These are phyloP conservation scores for Wallacemonas sp. DNA, from an alignment of 208 protist genomes.

Conservation along the genomic window DNA sequence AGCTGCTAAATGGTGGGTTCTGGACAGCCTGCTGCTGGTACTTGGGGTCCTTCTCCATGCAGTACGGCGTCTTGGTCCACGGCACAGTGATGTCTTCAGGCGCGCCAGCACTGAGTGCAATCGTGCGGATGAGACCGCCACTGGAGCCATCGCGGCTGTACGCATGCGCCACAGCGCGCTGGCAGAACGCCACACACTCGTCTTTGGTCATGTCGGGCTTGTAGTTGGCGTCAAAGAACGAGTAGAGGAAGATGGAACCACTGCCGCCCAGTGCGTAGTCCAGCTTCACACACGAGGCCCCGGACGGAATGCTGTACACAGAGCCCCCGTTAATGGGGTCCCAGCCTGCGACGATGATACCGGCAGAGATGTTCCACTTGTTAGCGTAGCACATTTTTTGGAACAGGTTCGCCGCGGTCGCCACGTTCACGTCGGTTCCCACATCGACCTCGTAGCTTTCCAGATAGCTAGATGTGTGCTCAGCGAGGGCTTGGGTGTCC, in stretches of 20 bases:
- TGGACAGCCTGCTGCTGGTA: constrained; percentile 62
- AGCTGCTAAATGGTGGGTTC: constrained; percentile 79
- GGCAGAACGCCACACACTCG: constrained; percentile 95
- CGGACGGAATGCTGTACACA: constrained; percentile 97
- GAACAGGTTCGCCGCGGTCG: constrained; percentile 96
- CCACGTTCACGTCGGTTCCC: constrained; percentile 86
- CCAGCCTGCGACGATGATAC: constrained; percentile 98
- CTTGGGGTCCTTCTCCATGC: constrained; percentile 89
- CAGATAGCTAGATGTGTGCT: constrained; percentile 93
- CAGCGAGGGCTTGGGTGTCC: constrained; percentile 97
- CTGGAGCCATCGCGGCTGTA: constrained; percentile 98
- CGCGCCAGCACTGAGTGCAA: constrained; percentile 79
- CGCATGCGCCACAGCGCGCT: constrained; percentile 95
- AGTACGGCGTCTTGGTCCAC: constrained; percentile 86
- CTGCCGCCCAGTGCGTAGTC: constrained; percentile 95
- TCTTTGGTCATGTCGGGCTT: constrained; percentile 96
- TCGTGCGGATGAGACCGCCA: constrained; percentile 96
- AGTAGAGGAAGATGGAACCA: constrained; percentile 98
- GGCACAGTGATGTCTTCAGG: constrained; percentile 83
- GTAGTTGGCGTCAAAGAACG: constrained; percentile 97
- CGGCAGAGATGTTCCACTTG: constrained; percentile 95
- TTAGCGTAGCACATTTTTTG: constrained; percentile 97
- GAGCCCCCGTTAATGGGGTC: constrained; percentile 95
- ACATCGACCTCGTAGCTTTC: constrained; percentile 90
- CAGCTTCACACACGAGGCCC: constrained; percentile 92